Conservation (phyloP, 2,329 filamentous ascomycete genomes). For the Fusarium transvaalense region DNA sequence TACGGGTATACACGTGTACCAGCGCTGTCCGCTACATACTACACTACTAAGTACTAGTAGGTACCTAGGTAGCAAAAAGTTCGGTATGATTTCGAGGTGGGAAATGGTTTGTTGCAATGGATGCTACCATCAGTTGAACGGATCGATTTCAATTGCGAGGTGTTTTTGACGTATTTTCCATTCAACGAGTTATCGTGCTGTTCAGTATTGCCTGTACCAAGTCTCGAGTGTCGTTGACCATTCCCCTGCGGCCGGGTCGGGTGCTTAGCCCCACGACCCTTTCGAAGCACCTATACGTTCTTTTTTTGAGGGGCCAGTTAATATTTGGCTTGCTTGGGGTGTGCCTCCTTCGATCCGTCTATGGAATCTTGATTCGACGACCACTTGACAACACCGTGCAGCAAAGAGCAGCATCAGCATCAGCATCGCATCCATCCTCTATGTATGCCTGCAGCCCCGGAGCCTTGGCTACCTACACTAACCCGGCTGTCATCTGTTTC, state of each 20-base stretch:
- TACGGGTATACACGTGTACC: conserved; percentile 12
- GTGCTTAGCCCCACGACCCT: conserved; percentile 42
- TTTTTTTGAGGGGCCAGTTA: conserved; percentile 37
- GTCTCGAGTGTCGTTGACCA: conserved; percentile 25
- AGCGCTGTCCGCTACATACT: neutral
- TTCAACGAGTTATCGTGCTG: neutral
- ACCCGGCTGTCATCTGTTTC: conserved; percentile 6
- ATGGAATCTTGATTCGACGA: conserved; percentile 49
- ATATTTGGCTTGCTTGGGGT: conserved; percentile 27
- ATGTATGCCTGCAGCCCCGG: conserved; percentile 7
- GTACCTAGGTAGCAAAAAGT: neutral
- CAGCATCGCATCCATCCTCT: conserved; percentile 27
- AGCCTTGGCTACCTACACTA: conserved; percentile 16
- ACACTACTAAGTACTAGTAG: too few relatives aligned
- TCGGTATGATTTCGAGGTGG: neutral
- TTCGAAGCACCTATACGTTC: conserved; percentile 23
- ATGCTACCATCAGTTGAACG: neutral
- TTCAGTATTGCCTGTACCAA: conserved; percentile 12
- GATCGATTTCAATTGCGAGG: neutral
- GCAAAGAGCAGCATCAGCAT: conserved; percentile 18
- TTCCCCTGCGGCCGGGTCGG: conserved; percentile 28
- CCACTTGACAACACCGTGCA: conserved; percentile 42
- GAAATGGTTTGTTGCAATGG: neutral
- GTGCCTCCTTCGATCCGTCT: conserved; percentile 34
- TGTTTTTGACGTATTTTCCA: neutral